Base-by-base conservation (phyloP, 164 flowering plant genomes). In the Kingdonia uniflora region DNA sequence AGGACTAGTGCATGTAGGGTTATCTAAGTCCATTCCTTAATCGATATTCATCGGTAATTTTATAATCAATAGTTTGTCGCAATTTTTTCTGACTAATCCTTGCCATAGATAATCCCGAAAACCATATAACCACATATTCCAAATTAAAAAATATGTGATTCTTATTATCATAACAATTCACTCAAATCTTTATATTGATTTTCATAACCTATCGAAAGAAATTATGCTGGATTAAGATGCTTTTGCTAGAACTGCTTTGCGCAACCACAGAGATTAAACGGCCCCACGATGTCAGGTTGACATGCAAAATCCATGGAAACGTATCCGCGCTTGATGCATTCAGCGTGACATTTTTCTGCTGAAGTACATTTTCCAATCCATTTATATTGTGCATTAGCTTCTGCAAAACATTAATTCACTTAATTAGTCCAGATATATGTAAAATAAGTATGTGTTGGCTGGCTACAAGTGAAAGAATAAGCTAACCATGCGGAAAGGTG, bases 361-460 rank as follows among this genome's bases (percentile, higher is more conserved):
- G 51, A 47, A 47, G 22, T 47, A 23, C 51, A 14, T 47, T 13
- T 22, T 22, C 51, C 51, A 21, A 47, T 47, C 29, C 29, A 21
- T 17, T 21, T 20, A 17, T 26, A 47, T 20, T 20, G n/a, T 47
- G 51, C 14, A 20, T 13, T 26, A 47, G 14, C 25, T 10, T n/a
- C 29, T 47, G 26, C 51, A 22, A n/a, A 7, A 44, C 10, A 44
- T 4, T 2, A n/a, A 44, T 5, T 12, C 19, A 44, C 15, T 12
- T 14, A 6, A 1, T 42, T 6, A 13, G 19, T 42, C 5, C 12
- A 13, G 5, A 42, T 10, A 13, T 42, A 42, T n/a, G 19, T 14
- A 42, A 2, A 42, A 14, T 42, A 17, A 13, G 19, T 2, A 17
- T 42, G 6, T n/a, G 1, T 42, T 6, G 12, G 19, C 17, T 2